A percentile compares a stretch with the other conserved stretches of the same genome.
Conservation (phyloP, 2,329 filamentous ascomycete genomes). For the Spiromastix sp. region DNA sequence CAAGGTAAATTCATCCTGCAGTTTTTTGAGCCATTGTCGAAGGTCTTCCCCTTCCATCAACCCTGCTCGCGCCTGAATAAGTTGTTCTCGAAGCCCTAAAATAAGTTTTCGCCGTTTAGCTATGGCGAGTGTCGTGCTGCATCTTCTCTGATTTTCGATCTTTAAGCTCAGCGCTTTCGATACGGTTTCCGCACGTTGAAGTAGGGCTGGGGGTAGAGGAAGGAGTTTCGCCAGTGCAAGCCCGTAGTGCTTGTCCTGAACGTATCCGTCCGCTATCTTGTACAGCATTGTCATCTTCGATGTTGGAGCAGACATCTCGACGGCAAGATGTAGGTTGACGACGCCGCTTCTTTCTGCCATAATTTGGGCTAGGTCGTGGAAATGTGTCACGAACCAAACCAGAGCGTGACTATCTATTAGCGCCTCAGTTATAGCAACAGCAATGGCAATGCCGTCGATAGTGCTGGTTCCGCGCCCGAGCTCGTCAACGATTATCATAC, state of each 20-base stretch:
- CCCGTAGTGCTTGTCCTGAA: slow-evolving; percentile 68
- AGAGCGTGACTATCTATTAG: slow-evolving; percentile 67
- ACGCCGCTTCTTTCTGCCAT: slow-evolving; percentile 67
- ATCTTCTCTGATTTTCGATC: slow-evolving; percentile 48
- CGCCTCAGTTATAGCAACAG: slow-evolving; percentile 80
- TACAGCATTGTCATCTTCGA: slow-evolving; percentile 79
- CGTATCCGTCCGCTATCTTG: slow-evolving; percentile 62
- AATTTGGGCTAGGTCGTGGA: slow-evolving; percentile 68
- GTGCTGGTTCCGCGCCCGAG: slow-evolving; percentile 85
- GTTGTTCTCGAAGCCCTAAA: slow-evolving; percentile 59
- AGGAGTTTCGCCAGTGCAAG: slow-evolving; percentile 68
- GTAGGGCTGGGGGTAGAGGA: slow-evolving; percentile 57
- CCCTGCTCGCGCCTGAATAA: slow-evolving; percentile 57
- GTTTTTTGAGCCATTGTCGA: slow-evolving; percentile 49
- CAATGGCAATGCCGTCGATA: slow-evolving; percentile 78
- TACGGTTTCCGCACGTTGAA: slow-evolving; percentile 58
- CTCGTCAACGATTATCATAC: slow-evolving; percentile 81
- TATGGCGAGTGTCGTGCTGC: slow-evolving; percentile 47
- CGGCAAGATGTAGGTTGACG: slow-evolving; percentile 69
- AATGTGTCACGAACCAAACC: slow-evolving; percentile 93
- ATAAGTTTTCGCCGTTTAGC: slow-evolving; percentile 62
- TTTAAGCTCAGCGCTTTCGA: slow-evolving; percentile 51
- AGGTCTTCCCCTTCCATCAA: slow-evolving; percentile 56
- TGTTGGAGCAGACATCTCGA: slow-evolving; percentile 49
- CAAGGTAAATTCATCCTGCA: slow-evolving; percentile 65